Conservation (phyloP, 352 stramenopile genomes). For the Globisporangium alternatum region DNA sequence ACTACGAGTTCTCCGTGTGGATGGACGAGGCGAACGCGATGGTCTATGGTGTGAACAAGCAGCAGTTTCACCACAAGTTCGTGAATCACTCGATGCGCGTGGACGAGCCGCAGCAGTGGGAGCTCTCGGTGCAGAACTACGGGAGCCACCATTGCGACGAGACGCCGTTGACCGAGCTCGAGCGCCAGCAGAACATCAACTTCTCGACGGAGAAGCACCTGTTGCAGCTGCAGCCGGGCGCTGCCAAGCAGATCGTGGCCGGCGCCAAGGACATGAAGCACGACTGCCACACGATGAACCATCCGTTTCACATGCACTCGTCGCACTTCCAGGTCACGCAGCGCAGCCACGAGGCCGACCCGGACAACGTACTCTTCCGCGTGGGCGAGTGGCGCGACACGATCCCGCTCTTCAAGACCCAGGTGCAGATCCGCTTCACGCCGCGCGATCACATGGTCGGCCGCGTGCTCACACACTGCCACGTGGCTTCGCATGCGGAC, state of each 20-base stretch:
- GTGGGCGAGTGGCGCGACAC: conserved; percentile 78
- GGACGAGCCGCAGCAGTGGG: conserved; percentile 66
- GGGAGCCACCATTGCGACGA: conserved; percentile 34
- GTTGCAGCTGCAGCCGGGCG: conserved; percentile 17
- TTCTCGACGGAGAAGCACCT: conserved; percentile 29
- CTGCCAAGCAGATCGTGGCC: conserved; percentile 14
- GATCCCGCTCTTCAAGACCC: conserved; percentile 62
- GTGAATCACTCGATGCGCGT: conserved; percentile 72
- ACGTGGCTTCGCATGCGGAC: conserved; percentile 71
- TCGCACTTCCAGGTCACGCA: conserved; percentile 69
- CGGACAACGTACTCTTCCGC: conserved; percentile 51
- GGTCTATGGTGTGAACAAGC: conserved; percentile 64
- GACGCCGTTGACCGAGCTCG: conserved; percentile 13
- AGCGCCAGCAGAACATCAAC: conserved; percentile 25
- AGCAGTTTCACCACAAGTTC: conserved; percentile 35
- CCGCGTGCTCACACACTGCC: conserved; percentile 67
- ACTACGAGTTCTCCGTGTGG: conserved; percentile 76
- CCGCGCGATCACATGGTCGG: conserved; percentile 63
- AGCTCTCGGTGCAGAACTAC: conserved; percentile 60
- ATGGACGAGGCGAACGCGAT: conserved; percentile 40
- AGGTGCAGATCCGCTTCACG: conserved; percentile 66
- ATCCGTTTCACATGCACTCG: conserved; percentile 79
- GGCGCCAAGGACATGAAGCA: conserved; percentile 16
- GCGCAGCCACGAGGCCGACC: conserved; percentile 39
- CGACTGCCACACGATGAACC: conserved; percentile 68